Base-by-base conservation (phyloP, 305 asterid genomes). In the Rubia peregrina region DNA sequence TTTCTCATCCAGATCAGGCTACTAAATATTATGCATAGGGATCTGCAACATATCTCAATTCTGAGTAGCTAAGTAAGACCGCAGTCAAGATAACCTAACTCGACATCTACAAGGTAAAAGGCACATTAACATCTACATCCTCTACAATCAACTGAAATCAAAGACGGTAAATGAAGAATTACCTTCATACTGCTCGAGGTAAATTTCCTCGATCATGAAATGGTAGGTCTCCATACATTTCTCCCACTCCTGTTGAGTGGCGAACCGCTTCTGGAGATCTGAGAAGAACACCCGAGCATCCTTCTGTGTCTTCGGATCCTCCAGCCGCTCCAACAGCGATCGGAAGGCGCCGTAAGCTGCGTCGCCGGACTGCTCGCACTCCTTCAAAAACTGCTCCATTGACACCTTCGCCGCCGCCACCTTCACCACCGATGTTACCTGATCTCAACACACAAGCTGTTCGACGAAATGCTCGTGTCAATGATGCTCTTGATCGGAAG, bases 131-230 rank as follows among this genome's bases (percentile, higher is more conserved):
- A 53, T 3, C 30, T 16, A 19, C 22, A 17, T 51, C 22, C 9
- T 36, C 49, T 6, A 19, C 1, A 42, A 41, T 21, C 26, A 12
- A 19, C 17, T 1, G 17, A 63, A 49, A 51, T 49, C 22, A 17
- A 65, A 74, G 36, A 61, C 17, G 33, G 10, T 16, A 16, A 60
- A 68, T 6, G 16, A 30, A 43, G 44, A 13, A 68, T 5, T 7
- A 93, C 98, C 97, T 88, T 91, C 96, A 64, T 80, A 78, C 65
- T 88, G 95, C 68, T 88, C 95, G 73, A 93, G 86, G 78, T 77
- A 84, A 13, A 93, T 79, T 77, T 91, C 97, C 24, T 84, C 87
- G 80, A 93, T 91, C 73, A 82, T 96, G 82, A 93, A 89, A 83
- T 89, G 97, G 72, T 89, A 91, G 17, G 83, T 81, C 70, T 71